A percentile compares a stretch with the other conserved stretches of the same genome.
Evolutionary conservation across 1,284 basidiomycete species (phyloP).

Genomic region (Porogramme epimiltina): DNA sequence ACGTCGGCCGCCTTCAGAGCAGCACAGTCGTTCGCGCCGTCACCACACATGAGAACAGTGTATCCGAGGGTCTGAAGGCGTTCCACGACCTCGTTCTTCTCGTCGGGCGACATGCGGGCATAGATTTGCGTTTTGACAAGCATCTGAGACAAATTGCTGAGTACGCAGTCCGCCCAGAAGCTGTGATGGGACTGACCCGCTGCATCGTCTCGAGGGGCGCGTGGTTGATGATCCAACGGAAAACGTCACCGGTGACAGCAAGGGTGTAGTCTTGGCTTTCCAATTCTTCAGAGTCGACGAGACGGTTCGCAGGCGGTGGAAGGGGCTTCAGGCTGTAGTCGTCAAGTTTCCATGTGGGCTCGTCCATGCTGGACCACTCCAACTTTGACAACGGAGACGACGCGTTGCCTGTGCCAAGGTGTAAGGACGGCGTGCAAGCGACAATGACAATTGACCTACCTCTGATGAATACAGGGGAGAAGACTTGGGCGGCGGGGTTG

Average conservation of each 20-base stretch:
- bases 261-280: slow-evolving; percentile 90
- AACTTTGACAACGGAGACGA: slow-evolving; percentile 69
- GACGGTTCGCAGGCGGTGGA: slow-evolving; percentile 63
- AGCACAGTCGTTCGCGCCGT: slow-evolving; percentile 98
- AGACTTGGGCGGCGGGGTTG: slow-evolving; percentile 90
- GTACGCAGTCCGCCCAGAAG: neutral
- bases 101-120: slow-evolving; percentile 98
- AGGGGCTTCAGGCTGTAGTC: slow-evolving; percentile 85
- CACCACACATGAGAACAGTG: slow-evolving; percentile 97
- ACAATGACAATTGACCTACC: slow-evolving; percentile 47
- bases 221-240: slow-evolving; percentile 98
- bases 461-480: slow-evolving; percentile 79
- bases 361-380: slow-evolving; percentile 94
- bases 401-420: slow-evolving; percentile 51
- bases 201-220: slow-evolving; percentile 93
- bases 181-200: slow-evolving; percentile 56
- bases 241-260: slow-evolving; percentile 95
- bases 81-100: slow-evolving; percentile 99
- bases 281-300: slow-evolving; percentile 68
- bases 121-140: slow-evolving; percentile 98
- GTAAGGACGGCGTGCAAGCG: neutral
- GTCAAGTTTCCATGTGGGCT: slow-evolving; percentile 85
- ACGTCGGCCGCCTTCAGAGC: slow-evolving; percentile 99
- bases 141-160: slow-evolving; percentile 62
- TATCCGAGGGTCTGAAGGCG: slow-evolving; percentile 92